phyloP scores from a whole-genome alignment of 768 basidiomycete species.

The Pleurotus citrinopileatus region DNA sequence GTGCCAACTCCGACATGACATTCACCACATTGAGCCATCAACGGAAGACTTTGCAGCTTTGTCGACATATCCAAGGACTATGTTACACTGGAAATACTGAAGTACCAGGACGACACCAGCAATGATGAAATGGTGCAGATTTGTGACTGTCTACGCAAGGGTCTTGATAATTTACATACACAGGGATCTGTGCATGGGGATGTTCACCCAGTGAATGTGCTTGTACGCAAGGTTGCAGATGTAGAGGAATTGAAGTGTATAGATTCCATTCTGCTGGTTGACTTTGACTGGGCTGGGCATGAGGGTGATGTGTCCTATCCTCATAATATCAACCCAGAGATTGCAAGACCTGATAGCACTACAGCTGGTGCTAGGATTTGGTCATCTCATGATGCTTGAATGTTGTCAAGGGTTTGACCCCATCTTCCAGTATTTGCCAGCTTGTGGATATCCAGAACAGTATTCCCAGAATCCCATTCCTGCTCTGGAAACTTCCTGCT shows the following conservation, averaged over 20 bases:
- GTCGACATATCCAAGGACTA: background rate
- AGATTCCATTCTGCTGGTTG: constrained; percentile 17
- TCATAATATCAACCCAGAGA: no score
- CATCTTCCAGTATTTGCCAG: no score
- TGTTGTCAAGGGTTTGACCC: no score
- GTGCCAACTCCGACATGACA: background rate
- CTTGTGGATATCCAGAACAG: no score
- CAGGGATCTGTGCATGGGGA: constrained; percentile 29
- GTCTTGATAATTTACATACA: constrained; percentile 18
- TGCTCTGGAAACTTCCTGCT: no score
- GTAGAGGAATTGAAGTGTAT: background rate
- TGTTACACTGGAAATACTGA: background rate
- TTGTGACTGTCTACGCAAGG: background rate
- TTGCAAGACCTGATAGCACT: no score
- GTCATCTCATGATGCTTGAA: no score
- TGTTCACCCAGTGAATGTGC: constrained; percentile 24
- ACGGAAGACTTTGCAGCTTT: background rate
- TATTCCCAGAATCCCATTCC: no score
- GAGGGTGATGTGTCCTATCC: constrained; percentile 22
- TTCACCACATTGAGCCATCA: background rate
- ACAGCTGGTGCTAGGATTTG: no score
- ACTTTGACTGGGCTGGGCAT: constrained; percentile 29
- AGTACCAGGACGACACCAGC: background rate
- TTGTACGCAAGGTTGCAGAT: constrained; percentile 19
- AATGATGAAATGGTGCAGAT: background rate